Conservation (phyloP, 805 yeast species). For the Trichomonascus vanleenenianus region DNA sequence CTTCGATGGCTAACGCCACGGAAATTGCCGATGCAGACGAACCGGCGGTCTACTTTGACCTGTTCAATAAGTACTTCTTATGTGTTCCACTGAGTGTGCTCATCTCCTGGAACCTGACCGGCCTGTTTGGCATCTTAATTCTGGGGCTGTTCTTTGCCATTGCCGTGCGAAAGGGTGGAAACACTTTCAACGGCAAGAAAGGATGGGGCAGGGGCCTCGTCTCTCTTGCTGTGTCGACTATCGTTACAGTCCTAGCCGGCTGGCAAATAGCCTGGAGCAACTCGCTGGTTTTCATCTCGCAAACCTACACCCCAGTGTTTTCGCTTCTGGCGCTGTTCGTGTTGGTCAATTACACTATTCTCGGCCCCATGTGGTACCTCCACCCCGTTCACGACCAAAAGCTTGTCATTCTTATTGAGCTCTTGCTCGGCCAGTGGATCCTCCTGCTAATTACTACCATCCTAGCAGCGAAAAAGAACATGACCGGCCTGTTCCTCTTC, state of each 20-base stretch:
- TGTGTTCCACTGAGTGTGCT: constrained; percentile 39
- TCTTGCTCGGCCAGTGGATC: constrained; percentile 51
- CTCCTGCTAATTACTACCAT: constrained; percentile 44
- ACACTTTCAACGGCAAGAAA: constrained; percentile 41
- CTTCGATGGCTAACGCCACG: constrained; percentile 36
- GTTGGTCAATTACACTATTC: constrained; percentile 46
- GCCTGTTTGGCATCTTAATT: constrained; percentile 50
- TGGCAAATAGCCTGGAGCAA: constrained; percentile 36
- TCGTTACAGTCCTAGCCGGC: constrained; percentile 31
- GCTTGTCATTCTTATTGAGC: constrained; percentile 47
- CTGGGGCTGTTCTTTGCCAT: constrained; percentile 36
- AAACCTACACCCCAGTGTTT: constrained; percentile 42
- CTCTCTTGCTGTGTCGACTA: constrained; percentile 40
- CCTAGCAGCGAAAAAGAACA: constrained; percentile 39
- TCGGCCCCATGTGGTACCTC: constrained; percentile 38
- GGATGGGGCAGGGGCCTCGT: constrained; percentile 53
- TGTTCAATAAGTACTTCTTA: constrained; percentile 37
- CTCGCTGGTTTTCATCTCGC: constrained; percentile 46
- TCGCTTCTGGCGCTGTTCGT: constrained; percentile 41
- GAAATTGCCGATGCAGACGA: constrained; percentile 27
- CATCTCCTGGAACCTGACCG: constrained; percentile 43
- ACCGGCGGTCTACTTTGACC: constrained; percentile 57
- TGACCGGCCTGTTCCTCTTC: constrained; percentile 39
- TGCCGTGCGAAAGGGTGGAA: constrained; percentile 32
- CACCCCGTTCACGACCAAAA: constrained; percentile 53